Percentiles rank a stretch among this genome's conserved stretches.
These are phyloP conservation scores for Mariannaea sp. DNA, from an alignment of 2,329 filamentous ascomycete genomes.

Conservation along the genomic window DNA sequence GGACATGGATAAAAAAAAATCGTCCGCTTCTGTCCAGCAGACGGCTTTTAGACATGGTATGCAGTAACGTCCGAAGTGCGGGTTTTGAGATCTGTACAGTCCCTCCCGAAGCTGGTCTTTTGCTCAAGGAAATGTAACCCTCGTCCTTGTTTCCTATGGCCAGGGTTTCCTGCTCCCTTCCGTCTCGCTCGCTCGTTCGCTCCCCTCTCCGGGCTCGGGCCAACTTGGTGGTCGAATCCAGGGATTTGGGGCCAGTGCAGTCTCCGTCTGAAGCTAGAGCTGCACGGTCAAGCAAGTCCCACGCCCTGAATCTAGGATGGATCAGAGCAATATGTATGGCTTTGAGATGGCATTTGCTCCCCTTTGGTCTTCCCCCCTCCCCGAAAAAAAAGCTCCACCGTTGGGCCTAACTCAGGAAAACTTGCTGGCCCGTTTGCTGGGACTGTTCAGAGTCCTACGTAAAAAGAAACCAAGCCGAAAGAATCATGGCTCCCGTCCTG, in stretches of 20 bases:
- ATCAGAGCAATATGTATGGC: not conserved
- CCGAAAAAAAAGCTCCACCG: slow-evolving; percentile 8
- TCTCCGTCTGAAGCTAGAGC: not conserved
- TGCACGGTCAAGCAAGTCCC: not conserved
- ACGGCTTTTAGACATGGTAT: too few species aligned
- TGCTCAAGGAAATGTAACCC: not conserved
- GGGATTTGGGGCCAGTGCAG: not conserved
- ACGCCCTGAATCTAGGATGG: not conserved
- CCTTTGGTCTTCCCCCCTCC: not conserved
- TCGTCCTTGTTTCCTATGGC: not conserved
- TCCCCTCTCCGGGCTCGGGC: not conserved
- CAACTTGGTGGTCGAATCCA: slow-evolving; percentile 3
- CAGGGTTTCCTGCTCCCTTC: too few species aligned
- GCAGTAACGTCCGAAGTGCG: too few species aligned
- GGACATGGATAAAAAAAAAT: too few species aligned
- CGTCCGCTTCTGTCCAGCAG: too few species aligned
- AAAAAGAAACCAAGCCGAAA: not conserved
- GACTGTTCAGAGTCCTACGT: too few species aligned
- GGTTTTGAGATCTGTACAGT: not conserved
- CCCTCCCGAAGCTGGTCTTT: not conserved
- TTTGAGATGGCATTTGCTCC: slow-evolving; percentile 1
- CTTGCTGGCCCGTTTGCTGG: not conserved
- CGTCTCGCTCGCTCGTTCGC: too few species aligned
- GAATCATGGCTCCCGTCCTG: slow-evolving; percentile 16
- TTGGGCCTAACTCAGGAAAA: slow-evolving; percentile 2